Evolutionary conservation across 2,329 filamentous ascomycete genomes (phyloP).

Genomic region (Colletotrichum liriopes): DNA sequence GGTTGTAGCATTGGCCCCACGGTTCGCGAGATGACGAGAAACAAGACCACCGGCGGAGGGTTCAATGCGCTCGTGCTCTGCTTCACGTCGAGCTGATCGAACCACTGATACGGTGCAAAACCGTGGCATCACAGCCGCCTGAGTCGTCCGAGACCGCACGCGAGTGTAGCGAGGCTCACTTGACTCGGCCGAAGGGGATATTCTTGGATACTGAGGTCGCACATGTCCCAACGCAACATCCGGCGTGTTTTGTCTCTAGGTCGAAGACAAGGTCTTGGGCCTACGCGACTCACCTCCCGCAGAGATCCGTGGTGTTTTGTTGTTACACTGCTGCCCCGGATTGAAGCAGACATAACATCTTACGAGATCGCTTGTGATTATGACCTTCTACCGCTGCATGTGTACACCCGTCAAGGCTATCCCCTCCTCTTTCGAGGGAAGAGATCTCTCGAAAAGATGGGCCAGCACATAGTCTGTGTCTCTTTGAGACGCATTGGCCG

Average conservation of each 20-base stretch:
- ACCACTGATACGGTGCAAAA: constrained; percentile 2
- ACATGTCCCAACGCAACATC: constrained; percentile 11
- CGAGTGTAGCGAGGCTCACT: constrained; percentile 1
- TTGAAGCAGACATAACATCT: constrained; percentile 3
- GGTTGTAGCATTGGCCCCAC: background rate
- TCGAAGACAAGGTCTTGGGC: constrained; percentile 29
- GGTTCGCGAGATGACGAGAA: background rate
- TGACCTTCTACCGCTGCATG: constrained; percentile 6
- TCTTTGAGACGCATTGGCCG: background rate
- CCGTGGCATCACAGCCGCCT: background rate
- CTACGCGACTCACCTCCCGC: constrained; percentile 5
- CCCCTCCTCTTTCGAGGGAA: background rate
- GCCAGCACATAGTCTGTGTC: background rate
- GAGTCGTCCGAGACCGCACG: background rate
- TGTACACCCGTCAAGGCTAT: background rate
- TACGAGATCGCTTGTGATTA: background rate
- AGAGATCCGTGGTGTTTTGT: constrained; percentile 3
- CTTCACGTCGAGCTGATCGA: background rate
- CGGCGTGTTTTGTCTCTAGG: constrained; percentile 6
- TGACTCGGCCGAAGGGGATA: constrained; percentile 30
- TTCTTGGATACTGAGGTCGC: constrained; percentile 30
- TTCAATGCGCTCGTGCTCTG: background rate
- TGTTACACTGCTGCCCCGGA: constrained; percentile 8
- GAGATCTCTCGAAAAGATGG: background rate
- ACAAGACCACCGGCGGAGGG: background rate